Evolutionary conservation across 106 monocot species (phyloP).

Genomic region (Allium fistulosum): DNA sequence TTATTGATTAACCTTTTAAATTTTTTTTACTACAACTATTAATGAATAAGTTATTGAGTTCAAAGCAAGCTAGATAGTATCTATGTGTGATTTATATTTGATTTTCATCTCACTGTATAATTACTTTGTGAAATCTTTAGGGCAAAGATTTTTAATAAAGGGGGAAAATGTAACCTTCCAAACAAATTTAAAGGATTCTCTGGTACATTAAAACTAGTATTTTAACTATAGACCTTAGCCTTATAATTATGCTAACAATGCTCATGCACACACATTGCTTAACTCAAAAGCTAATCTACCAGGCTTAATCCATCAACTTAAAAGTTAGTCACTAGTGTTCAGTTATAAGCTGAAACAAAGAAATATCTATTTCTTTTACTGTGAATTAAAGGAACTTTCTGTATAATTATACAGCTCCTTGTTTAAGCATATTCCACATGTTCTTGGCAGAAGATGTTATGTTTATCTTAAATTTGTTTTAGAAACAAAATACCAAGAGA

Average conservation of each 20-base stretch:
- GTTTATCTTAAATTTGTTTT: not conserved
- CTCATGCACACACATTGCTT: constrained; percentile 10
- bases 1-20: not conserved
- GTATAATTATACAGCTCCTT: not conserved
- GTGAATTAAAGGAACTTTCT: constrained; percentile 5
- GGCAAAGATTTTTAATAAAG: not conserved
- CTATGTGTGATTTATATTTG: no score
- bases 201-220: not conserved
- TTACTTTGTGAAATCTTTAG: not conserved
- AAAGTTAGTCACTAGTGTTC: not conserved
- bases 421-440: not conserved
- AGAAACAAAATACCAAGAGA: no score
- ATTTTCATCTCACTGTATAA: no score
- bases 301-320: not conserved
- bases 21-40: no score
- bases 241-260: not conserved
- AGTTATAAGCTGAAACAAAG: not conserved
- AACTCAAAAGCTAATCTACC: constrained; percentile 5
- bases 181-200: not conserved
- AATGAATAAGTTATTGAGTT: no score
- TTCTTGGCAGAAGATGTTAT: constrained; percentile 5
- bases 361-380: not conserved
- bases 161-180: not conserved
- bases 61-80: no score
- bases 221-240: not conserved